phyloP scores from a whole-genome alignment of 169 alveolate species.

The Plasmodium gallinaceum region DNA sequence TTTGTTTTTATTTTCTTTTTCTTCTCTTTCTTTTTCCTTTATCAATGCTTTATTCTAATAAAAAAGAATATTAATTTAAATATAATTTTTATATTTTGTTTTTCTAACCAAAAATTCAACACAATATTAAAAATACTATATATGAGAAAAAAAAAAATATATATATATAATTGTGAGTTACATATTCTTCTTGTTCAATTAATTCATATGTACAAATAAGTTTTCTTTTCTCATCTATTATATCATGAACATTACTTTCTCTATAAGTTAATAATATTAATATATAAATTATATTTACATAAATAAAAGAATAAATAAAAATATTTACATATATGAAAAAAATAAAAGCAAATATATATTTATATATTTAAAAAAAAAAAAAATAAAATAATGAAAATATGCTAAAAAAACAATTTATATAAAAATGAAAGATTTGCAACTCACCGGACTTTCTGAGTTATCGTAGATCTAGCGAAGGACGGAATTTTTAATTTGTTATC shows the following conservation, averaged over 20 bases:
- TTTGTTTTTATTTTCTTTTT: conserved; percentile 35
- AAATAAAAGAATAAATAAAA: not conserved
- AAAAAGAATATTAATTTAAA: not conserved
- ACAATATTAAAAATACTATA: too few species aligned
- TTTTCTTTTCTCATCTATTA: conserved; percentile 60
- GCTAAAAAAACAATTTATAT: too few species aligned
- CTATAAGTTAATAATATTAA: conserved; percentile 1
- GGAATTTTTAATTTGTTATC: conserved; percentile 26
- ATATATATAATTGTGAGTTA: conserved; percentile 15
- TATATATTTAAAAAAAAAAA: not conserved
- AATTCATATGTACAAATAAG: conserved; percentile 55
- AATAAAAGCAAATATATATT: not conserved
- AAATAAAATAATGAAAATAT: not conserved
- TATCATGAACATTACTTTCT: conserved; percentile 76
- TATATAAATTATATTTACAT: conserved; percentile 1
- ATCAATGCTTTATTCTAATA: conserved; percentile 28
- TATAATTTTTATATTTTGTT: too few species aligned
- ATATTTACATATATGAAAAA: not conserved
- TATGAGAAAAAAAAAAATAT: not conserved
- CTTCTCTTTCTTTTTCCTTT: conserved; percentile 30
- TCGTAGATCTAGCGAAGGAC: conserved; percentile 73
- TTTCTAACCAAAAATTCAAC: too few species aligned
- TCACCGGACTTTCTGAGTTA: conserved; percentile 76
- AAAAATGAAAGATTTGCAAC: not conserved
- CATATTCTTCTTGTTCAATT: conserved; percentile 51